A percentile compares a stretch with the other conserved stretches of the same genome.
Conservation (phyloP, 139 green algal species). For the Zygnema cylindricum region DNA sequence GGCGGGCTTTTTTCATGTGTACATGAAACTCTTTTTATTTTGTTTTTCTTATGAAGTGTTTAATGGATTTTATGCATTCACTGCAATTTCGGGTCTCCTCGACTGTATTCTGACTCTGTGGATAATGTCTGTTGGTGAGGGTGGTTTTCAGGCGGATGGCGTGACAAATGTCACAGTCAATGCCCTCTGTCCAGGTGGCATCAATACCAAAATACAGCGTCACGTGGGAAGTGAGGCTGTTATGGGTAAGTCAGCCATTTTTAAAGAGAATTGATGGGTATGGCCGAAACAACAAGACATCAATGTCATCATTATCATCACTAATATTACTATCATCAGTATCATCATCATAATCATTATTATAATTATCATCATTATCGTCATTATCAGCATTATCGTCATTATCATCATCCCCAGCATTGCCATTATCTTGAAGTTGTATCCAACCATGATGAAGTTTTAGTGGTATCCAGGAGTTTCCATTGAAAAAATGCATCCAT, state of each 20-base stretch:
- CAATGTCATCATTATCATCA: too few relatives aligned
- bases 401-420: not conserved
- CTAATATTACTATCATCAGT: too few relatives aligned
- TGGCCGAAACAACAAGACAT: not conserved
- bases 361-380: not conserved
- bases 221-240: slow-evolving; percentile 14
- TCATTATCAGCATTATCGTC: not conserved
- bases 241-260: slow-evolving; percentile 13
- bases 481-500: not conserved
- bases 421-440: not conserved
- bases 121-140: too few relatives aligned
- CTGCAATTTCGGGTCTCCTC: too few relatives aligned
- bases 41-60: slow-evolving; percentile 2
- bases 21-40: not conserved
- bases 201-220: slow-evolving; percentile 81
- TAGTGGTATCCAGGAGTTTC: not conserved
- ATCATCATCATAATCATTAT: too few relatives aligned
- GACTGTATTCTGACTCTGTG: too few relatives aligned
- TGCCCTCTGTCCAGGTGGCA: slow-evolving; percentile 81
- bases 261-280: not conserved
- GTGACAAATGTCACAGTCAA: slow-evolving; percentile 71
- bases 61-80: too few relatives aligned
- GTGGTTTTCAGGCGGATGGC: slow-evolving; percentile 28
- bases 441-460: not conserved
- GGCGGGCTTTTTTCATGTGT: not conserved